These are phyloP conservation scores for Mytilinidion resinicola DNA, from an alignment of 495 filamentous ascomycete species.

Conservation along the genomic window DNA sequence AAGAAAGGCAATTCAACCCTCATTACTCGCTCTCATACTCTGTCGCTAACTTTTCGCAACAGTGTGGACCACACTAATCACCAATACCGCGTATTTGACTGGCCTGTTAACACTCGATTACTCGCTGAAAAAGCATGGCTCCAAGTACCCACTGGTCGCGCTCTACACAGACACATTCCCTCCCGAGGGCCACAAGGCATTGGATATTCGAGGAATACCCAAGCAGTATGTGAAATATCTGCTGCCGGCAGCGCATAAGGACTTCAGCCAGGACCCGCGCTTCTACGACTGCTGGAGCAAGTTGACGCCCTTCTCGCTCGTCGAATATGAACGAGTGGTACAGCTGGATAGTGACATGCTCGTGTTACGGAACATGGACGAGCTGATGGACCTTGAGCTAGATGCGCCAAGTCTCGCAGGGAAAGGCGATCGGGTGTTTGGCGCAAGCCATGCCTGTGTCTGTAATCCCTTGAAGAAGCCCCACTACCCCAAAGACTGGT, in stretches of 20 bases:
- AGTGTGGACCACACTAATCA: slow-evolving; percentile 79
- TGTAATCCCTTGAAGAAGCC: slow-evolving; percentile 70
- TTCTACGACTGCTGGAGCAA: slow-evolving; percentile 86
- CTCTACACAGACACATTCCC: slow-evolving; percentile 70
- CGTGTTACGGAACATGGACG: slow-evolving; percentile 72
- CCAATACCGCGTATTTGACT: slow-evolving; percentile 65
- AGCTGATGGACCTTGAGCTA: slow-evolving; percentile 69
- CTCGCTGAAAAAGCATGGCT: slow-evolving; percentile 52
- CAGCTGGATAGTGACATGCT: slow-evolving; percentile 85
- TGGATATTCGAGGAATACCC: slow-evolving; percentile 57
- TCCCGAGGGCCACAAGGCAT: slow-evolving; percentile 52
- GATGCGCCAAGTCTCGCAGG: slow-evolving; percentile 49
- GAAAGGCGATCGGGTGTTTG: slow-evolving; percentile 57
- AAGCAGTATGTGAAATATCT: slow-evolving; percentile 58
- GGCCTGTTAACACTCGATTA: slow-evolving; percentile 68
- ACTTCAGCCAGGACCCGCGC: slow-evolving; percentile 58
- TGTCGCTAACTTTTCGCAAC: background rate
- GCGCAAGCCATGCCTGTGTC: slow-evolving; percentile 68
- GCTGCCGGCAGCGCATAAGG: slow-evolving; percentile 50
- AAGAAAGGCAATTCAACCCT: slow-evolving; percentile 28
- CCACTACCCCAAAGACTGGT: slow-evolving; percentile 74
- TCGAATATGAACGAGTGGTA: slow-evolving; percentile 65
- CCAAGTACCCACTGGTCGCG: slow-evolving; percentile 66
- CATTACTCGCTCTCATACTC: too few relatives aligned
- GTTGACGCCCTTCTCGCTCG: slow-evolving; percentile 65